Evolutionary conservation across 805 yeast genomes (phyloP).

Genomic region (Hanseniaspora mollemarum): DNA sequence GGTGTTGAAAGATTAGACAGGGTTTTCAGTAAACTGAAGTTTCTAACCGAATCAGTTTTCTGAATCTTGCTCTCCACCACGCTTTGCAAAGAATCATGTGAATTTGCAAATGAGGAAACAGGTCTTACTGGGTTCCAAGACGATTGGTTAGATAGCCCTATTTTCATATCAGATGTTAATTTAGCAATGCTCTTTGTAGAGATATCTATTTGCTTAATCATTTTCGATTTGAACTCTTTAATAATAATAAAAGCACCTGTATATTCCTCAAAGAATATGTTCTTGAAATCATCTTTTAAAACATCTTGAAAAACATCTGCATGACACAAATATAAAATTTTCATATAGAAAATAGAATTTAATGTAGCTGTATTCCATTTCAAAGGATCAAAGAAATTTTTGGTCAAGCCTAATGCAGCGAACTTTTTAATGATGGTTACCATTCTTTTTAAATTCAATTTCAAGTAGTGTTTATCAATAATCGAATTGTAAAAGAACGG

Average conservation of each 20-base stretch:
- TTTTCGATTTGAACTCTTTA: not conserved
- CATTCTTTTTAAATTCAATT: conserved; percentile 3
- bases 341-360: conserved; percentile 3
- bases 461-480: conserved; percentile 5
- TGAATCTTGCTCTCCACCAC: not conserved
- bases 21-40: not conserved
- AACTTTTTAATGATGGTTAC: conserved; percentile 6
- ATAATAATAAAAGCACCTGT: not conserved
- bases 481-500: conserved; percentile 9
- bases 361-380: conserved; percentile 13
- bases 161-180: not conserved
- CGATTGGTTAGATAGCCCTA: not conserved
- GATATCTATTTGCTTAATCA: not conserved
- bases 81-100: not conserved
- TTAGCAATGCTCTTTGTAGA: not conserved
- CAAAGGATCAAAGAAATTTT: conserved; percentile 15
- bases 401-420: not conserved
- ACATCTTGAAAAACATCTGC: conserved; percentile 8
- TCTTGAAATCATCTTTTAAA: not conserved
- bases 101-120: not conserved
- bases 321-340: conserved; percentile 1
- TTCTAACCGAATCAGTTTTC: not conserved
- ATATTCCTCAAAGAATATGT: conserved; percentile 4
- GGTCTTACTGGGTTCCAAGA: not conserved
- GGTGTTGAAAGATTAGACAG: not conserved